Evolutionary conservation across 2,329 filamentous ascomycete species (phyloP), one percentile per base, ranked within the genome.

Genomic region (Colletotrichum shisoi): DNA sequence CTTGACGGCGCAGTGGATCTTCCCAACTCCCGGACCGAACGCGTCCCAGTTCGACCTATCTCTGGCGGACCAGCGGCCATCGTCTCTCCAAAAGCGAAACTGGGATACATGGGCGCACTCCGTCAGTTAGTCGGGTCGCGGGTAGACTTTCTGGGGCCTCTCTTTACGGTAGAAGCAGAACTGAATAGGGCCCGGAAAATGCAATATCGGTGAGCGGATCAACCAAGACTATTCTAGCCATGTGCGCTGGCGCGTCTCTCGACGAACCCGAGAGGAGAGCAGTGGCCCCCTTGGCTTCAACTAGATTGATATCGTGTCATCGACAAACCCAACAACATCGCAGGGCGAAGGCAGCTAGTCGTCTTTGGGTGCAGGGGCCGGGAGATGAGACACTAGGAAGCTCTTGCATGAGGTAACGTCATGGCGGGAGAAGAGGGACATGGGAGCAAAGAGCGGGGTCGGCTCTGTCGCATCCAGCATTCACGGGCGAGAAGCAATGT

Each of bases 351-450:
- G 6, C 17, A 13, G 24, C 48, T n/a, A 15, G 7, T n/a, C 15
- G 17, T 39, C 44, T 49, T 34, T 9, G 45, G 5, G 13, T 37
- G 12, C 60, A 49, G 42, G 39, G 54, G 40, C 42, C 21, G 15
- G 57, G 17, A 51, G 57, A 44, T 60, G 45, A 48, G 31, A 34
- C 56, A 39, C 44, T 27, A 60, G 21, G 34, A 15, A 34, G 31
- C 12, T 39, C 31, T 48, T 58, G 57, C 45, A 59, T 60, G 21
- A 42, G 45, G 9, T 44, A 62, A 34, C 51, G 59, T 56, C 59
- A 61, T 62, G 31, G 40, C 31, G 31, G 31, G 40, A 39, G 19
- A 31, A 58, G n/a, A 24, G 7, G 1, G 15, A 49, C 56, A 24
- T 24, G 27, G 27, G 27, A 27, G 11, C 4, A 31, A 56, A 62